These are phyloP conservation scores for Helianthus annuus DNA, from an alignment of 129 eudicot species.

Conservation along the genomic window HanXRQr2.0-SUNRISE NC_035447.2:135116169-135116668, in stretches of 20 bases:
- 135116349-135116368: constrained; percentile 75
- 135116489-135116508: not conserved
- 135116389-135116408: constrained; percentile 20
- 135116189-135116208: constrained; percentile 53
- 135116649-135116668: too few relatives aligned
- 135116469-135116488: not conserved
- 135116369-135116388: constrained; percentile 49
- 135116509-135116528: not conserved
- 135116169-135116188: constrained; percentile 79
- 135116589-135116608: not conserved
- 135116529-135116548: not conserved
- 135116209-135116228: constrained; percentile 91
- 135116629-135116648: not conserved
- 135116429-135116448: constrained; percentile 13
- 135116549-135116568: not conserved
- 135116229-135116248: constrained; percentile 85
- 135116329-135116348: constrained; percentile 67
- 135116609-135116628: not conserved
- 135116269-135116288: constrained; percentile 68
- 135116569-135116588: not conserved
- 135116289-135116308: constrained; percentile 76
- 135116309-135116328: constrained; percentile 90
- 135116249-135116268: constrained; percentile 95
- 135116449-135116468: not conserved
- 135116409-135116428: constrained; percentile 19